These are phyloP conservation scores for Coffea canephora DNA, from an alignment of 257 asterid genomes.

Conservation along the genomic window DNA sequence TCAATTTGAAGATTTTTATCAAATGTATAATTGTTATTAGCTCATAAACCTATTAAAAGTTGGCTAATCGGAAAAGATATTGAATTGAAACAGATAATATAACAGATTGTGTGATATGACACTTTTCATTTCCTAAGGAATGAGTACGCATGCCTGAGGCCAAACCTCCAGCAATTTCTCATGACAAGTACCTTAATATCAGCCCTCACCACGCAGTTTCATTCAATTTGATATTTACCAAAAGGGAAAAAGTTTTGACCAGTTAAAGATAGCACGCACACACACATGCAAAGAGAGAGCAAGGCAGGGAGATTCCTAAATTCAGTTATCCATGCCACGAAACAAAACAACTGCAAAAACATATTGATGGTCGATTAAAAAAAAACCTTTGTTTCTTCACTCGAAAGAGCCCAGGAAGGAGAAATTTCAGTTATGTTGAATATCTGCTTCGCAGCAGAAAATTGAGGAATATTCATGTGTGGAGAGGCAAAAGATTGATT, in stretches of 20 bases:
- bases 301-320: not conserved
- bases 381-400: slow-evolving; percentile 83
- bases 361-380: no score
- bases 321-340: not conserved
- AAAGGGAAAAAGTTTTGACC: not conserved
- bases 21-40: not conserved
- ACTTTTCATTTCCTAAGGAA: not conserved
- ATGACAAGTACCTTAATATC: not conserved
- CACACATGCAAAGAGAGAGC: not conserved
- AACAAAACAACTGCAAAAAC: not conserved
- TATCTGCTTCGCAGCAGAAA: slow-evolving; percentile 40
- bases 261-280: not conserved
- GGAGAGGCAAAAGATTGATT: slow-evolving; percentile 41
- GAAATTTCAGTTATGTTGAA: slow-evolving; percentile 73
- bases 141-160: not conserved
- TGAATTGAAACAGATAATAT: not conserved
- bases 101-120: not conserved
- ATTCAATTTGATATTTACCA: not conserved
- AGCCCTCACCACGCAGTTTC: not conserved
- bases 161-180: not conserved
- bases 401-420: slow-evolving; percentile 75
- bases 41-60: not conserved
- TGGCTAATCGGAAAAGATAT: not conserved
- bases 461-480: slow-evolving; percentile 28
- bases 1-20: not conserved